Base-by-base conservation (phyloP, 345 rosid genomes). In the Salix viminalis region DNA sequence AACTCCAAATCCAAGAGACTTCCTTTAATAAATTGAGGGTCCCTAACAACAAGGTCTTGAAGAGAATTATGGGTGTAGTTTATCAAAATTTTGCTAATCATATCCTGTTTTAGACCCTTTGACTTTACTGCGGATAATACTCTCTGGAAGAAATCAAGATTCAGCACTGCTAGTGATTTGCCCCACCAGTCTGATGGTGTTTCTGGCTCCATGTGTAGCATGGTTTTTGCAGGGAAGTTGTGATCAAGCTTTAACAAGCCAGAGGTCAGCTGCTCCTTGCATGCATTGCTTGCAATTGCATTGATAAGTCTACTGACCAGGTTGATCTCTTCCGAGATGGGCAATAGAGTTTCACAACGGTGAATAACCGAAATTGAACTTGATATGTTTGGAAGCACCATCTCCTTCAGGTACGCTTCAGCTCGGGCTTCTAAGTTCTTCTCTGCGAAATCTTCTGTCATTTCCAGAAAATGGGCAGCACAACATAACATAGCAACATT, bases 211-310 rank as follows among this genome's bases (percentile, higher is more conserved):
- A 82, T 80, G 16, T 84, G 86, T 0, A 80, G 65, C 23, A 56
- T 66, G 41, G 76, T 8, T 79, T 89, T 91, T 19, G 84, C 80
- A 4, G 90, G 83, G 84, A 84, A 92, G 58, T 86, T 85, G 37
- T 91, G 93, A 78, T 96, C 97, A 50, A 96, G 97, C 84, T 93
- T 96, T 62, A 90, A 50, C 79, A 96, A 83, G 46, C 99, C 98
- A 4, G 99, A 92, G n/a, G 97, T 85, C 54, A 96, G 94, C 83
- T 96, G 97, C 86, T 96, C 99, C 79, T 93, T 93, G 86, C 99
- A 93, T 1, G 96, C 97, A 76, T 88, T 93, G 81, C 82, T 92
- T 41, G 95, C 97, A 21, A 96, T 91, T 18, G 93, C 85, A 71
- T 81, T 81, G 82, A 93, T 86, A 42, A 96, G 89, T 80, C 94